These are phyloP conservation scores for Truncatella angustata DNA, from an alignment of 2,329 filamentous ascomycete species.

Conservation along the genomic window DNA sequence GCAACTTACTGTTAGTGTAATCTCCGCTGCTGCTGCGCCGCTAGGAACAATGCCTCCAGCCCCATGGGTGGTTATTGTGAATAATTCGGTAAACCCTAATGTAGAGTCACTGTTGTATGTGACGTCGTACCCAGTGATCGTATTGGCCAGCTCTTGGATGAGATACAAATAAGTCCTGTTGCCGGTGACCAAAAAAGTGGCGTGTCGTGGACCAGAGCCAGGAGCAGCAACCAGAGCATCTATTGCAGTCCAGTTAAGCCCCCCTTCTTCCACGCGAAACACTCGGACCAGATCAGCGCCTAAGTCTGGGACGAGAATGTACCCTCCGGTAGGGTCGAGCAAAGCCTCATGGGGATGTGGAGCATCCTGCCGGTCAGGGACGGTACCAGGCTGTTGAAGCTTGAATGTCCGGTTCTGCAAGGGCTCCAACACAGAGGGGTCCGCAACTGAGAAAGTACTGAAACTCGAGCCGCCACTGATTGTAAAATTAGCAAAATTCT, in stretches of 20 bases:
- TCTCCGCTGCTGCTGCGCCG: conserved; percentile 52
- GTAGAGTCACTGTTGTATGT: conserved; percentile 42
- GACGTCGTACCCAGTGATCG: conserved; percentile 55
- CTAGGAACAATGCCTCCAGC: conserved; percentile 37
- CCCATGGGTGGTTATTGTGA: conserved; percentile 47
- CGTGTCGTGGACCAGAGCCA: conserved; percentile 65
- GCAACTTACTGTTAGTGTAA: conserved; percentile 53
- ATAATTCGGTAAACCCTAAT: conserved; percentile 46
- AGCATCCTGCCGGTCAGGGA: conserved; percentile 11
- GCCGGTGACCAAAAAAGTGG: conserved; percentile 49
- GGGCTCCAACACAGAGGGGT: conserved; percentile 6
- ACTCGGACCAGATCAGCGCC: conserved; percentile 56
- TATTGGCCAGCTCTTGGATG: conserved; percentile 59
- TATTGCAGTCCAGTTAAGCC: conserved; percentile 38
- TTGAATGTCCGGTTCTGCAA: conserved; percentile 12
- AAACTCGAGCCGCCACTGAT: conserved; percentile 29
- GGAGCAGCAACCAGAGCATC: conserved; percentile 40
- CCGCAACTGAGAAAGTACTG: conserved; percentile 9
- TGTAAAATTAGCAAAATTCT: conserved; percentile 2
- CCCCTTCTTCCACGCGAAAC: conserved; percentile 51
- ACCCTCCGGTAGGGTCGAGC: conserved; percentile 11
- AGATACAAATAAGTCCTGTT: conserved; percentile 56
- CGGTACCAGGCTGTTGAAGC: conserved; percentile 8
- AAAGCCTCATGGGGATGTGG: conserved; percentile 13
- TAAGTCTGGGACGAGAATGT: conserved; percentile 11